phyloP scores from a whole-genome alignment of 2,329 filamentous ascomycete species.

The Davidsoniella neocaledoniae region DNA sequence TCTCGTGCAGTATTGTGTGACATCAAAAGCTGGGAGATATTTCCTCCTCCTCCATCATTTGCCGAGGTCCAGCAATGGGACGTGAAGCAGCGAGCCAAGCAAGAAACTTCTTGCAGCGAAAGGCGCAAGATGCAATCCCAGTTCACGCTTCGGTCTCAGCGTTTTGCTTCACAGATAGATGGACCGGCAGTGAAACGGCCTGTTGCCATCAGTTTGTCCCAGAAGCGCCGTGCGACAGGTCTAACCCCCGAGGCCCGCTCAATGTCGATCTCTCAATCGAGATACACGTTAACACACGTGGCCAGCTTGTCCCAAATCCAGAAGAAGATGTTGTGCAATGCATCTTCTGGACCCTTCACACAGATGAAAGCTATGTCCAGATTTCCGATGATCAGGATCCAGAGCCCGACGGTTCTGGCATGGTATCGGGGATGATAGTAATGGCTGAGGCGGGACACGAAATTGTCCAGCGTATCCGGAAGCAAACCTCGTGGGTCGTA shows the following conservation, averaged over 20 bases:
- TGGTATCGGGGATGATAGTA: conserved; percentile 53
- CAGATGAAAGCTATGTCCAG: conserved; percentile 34
- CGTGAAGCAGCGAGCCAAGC: background rate
- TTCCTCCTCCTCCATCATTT: conserved; percentile 49
- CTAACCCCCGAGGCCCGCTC: conserved; percentile 76
- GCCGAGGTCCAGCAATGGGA: conserved; percentile 53
- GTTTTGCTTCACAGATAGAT: conserved; percentile 62
- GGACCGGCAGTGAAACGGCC: conserved; percentile 63
- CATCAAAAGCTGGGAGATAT: conserved; percentile 61
- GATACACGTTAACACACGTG: conserved; percentile 76
- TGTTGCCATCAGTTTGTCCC: conserved; percentile 65
- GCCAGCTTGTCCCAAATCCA: conserved; percentile 67
- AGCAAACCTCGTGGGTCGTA: conserved; percentile 34
- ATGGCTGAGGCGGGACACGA: conserved; percentile 39
- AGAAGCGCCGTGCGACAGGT: conserved; percentile 38
- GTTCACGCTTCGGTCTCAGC: background rate
- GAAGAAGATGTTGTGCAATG: conserved; percentile 77
- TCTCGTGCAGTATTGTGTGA: conserved; percentile 14
- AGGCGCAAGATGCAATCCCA: background rate
- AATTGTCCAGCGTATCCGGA: conserved; percentile 43
- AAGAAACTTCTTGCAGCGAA: background rate
- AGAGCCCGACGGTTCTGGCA: conserved; percentile 2
- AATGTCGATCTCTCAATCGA: conserved; percentile 97
- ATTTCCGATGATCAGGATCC: conserved; percentile 23
- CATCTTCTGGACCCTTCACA: conserved; percentile 80